These are phyloP conservation scores for Coniferiporia weirii DNA, from an alignment of 1,284 basidiomycete genomes.

Conservation along the genomic window DNA sequence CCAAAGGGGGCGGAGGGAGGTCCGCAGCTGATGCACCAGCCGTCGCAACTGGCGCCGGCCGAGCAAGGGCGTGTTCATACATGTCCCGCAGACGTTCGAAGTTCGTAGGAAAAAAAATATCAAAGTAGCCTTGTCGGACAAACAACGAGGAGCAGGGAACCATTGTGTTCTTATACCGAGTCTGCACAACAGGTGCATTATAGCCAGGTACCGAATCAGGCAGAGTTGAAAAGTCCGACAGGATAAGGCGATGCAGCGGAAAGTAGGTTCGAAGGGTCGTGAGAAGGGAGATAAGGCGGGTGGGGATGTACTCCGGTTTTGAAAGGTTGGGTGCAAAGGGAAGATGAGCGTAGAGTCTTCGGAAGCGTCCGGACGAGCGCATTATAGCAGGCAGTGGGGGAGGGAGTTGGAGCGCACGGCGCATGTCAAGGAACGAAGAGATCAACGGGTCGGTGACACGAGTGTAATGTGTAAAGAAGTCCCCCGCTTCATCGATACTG, in stretches of 20 bases:
- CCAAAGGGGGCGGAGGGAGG: slow-evolving; percentile 29
- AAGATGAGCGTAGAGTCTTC: slow-evolving; percentile 61
- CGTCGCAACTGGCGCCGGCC: slow-evolving; percentile 34
- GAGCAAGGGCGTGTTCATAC: slow-evolving; percentile 78
- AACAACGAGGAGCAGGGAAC: slow-evolving; percentile 88
- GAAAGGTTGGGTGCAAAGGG: slow-evolving; percentile 94
- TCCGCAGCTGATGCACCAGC: slow-evolving; percentile 41
- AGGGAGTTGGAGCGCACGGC: slow-evolving; percentile 49
- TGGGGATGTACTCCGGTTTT: slow-evolving; percentile 88
- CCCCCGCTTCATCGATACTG: slow-evolving; percentile 75
- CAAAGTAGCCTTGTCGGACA: slow-evolving; percentile 95
- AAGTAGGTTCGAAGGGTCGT: slow-evolving; percentile 81
- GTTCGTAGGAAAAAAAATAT: slow-evolving; percentile 98
- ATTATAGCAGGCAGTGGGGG: slow-evolving; percentile 56
- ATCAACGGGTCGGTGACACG: slow-evolving; percentile 85
- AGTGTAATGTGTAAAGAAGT: slow-evolving; percentile 84
- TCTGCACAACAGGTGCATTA: slow-evolving; percentile 96
- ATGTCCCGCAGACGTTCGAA: slow-evolving; percentile 83
- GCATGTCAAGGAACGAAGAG: slow-evolving; percentile 61
- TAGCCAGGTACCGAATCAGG: slow-evolving; percentile 83
- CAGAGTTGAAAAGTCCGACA: slow-evolving; percentile 88
- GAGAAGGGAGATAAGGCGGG: slow-evolving; percentile 83
- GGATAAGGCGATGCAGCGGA: slow-evolving; percentile 85
- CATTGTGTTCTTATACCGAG: slow-evolving; percentile 78
- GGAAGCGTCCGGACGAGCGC: slow-evolving; percentile 46